phyloP scores from a whole-genome alignment of 768 basidiomycete species.

The Tylopilus subfusipes region DNA sequence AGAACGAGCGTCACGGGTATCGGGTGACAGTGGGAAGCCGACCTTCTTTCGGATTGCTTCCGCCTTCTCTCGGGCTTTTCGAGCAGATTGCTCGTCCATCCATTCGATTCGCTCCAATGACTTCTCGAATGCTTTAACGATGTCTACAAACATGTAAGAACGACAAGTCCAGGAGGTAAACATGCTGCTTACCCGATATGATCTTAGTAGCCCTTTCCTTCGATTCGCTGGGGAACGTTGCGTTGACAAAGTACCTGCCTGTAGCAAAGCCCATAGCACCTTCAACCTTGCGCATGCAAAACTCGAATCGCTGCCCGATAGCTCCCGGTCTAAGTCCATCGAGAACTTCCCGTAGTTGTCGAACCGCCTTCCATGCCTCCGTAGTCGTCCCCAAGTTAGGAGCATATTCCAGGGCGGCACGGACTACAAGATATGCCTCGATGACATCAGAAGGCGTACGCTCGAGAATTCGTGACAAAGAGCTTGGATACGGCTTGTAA shows the following conservation, averaged over 20 bases:
- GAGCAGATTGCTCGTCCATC: slow-evolving; percentile 86
- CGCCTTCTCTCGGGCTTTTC: slow-evolving; percentile 83
- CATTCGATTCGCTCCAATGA: slow-evolving; percentile 75
- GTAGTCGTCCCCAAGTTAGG: slow-evolving; percentile 71
- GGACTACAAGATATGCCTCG: slow-evolving; percentile 84
- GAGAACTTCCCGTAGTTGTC: slow-evolving; percentile 66
- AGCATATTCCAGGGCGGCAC: slow-evolving; percentile 65
- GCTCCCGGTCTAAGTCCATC: slow-evolving; percentile 86
- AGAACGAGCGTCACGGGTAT: slow-evolving; percentile 67
- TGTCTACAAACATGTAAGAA: slow-evolving; percentile 44
- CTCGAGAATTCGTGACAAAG: slow-evolving; percentile 66
- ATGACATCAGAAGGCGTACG: slow-evolving; percentile 65
- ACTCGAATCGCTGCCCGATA: slow-evolving; percentile 77
- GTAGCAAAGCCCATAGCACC: slow-evolving; percentile 80
- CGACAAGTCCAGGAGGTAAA: not conserved
- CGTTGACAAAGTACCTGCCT: slow-evolving; percentile 85
- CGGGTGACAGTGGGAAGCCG: slow-evolving; percentile 85
- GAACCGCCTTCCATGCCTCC: slow-evolving; percentile 73
- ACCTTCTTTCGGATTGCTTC: slow-evolving; percentile 67
- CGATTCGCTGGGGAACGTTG: slow-evolving; percentile 76
- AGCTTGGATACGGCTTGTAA: slow-evolving; percentile 69
- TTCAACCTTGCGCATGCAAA: slow-evolving; percentile 74
- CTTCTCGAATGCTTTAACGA: slow-evolving; percentile 77
- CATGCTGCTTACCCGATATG: slow-evolving; percentile 57
- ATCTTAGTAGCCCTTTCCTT: slow-evolving; percentile 78